Evolutionary conservation across 2,329 filamentous ascomycete species (phyloP).

Genomic region (Pseudogymnoascus sp.): DNA sequence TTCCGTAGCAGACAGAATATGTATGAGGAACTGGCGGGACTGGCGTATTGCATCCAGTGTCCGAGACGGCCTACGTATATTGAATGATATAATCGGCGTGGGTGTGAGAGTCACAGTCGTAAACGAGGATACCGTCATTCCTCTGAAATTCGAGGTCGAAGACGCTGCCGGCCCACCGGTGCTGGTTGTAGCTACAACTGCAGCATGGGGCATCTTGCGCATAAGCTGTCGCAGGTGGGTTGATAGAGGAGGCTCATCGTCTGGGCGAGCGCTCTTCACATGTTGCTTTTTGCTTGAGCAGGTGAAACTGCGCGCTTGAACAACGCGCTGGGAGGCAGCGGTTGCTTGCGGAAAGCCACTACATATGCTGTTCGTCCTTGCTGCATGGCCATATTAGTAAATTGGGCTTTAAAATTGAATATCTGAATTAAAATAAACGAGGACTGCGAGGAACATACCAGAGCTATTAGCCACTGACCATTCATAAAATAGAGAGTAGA

Average conservation of each 20-base stretch:
- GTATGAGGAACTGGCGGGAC: constrained; percentile 21
- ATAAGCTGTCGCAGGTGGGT: constrained; percentile 23
- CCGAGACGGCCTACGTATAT: constrained; percentile 25
- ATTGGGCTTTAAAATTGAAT: neutral
- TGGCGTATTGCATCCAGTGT: constrained; percentile 22
- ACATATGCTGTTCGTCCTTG: neutral
- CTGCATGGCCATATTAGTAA: neutral
- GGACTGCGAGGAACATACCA: neutral
- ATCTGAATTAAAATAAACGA: neutral
- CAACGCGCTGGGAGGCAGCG: neutral
- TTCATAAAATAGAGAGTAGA: constrained; percentile 7
- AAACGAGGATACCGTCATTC: constrained; percentile 30
- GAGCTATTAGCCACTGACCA: constrained; percentile 9
- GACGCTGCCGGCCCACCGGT: neutral
- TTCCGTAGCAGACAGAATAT: constrained; percentile 19
- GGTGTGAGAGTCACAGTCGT: constrained; percentile 26
- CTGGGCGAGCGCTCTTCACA: neutral
- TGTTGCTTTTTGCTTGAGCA: neutral
- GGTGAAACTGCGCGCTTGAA: neutral
- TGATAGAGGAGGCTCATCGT: constrained; percentile 15
- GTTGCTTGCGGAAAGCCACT: neutral
- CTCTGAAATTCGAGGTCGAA: constrained; percentile 13
- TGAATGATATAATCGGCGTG: constrained; percentile 28
- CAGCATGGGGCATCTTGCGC: constrained; percentile 24
- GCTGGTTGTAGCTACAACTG: constrained; percentile 25